Evolutionary conservation across 2,329 filamentous ascomycete species (phyloP).

Genomic region (Colletotrichum eleusines): DNA sequence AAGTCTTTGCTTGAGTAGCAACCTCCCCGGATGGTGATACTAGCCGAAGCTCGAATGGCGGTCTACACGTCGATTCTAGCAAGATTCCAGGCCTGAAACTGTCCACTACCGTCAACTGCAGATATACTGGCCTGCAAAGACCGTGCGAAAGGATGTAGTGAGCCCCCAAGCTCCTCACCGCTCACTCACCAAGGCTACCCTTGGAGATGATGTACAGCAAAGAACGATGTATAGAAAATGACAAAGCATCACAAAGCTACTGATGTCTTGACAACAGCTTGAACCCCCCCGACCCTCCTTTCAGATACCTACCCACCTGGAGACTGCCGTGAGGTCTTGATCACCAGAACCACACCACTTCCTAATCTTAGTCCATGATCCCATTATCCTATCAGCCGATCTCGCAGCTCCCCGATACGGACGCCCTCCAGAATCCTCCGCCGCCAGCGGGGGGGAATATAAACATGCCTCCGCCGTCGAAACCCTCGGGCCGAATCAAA

Average conservation of each 20-base stretch:
- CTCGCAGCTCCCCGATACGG: not conserved
- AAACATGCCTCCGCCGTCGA: not conserved
- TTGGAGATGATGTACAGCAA: not conserved
- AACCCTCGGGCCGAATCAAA: slow-evolving; percentile 10
- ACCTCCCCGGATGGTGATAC: not conserved
- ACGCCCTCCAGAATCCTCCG: not conserved
- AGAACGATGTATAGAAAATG: not conserved
- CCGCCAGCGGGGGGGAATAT: not conserved
- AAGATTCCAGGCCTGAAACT: not conserved
- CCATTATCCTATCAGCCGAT: too few species aligned
- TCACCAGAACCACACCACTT: not conserved
- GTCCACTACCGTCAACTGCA: not conserved
- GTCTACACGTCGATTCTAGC: not conserved
- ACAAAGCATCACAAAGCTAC: not conserved
- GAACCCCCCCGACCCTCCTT: not conserved
- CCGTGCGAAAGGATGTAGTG: not conserved
- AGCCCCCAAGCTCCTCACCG: not conserved
- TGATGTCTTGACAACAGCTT: not conserved
- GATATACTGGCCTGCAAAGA: not conserved
- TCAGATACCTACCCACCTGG: not conserved
- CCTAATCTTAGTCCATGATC: not conserved
- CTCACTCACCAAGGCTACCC: not conserved
- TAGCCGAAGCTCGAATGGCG: not conserved
- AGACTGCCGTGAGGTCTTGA: not conserved
- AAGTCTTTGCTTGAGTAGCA: not conserved